Base-by-base conservation (phyloP, 106 monocot species). In the Gastrodia elata region DNA sequence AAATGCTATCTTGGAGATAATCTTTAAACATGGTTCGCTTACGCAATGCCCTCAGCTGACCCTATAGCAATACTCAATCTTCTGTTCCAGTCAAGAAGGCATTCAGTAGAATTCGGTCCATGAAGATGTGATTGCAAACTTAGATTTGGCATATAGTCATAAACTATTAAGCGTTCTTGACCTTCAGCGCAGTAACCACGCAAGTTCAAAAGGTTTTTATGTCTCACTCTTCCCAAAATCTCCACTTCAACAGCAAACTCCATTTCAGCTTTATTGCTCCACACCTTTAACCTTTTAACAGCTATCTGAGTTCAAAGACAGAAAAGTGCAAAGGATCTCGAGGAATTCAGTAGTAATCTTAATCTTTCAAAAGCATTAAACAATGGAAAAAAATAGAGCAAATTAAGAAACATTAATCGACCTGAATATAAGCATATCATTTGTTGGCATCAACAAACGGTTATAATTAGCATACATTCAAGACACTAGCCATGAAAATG, bases 31-130 rank as follows among this genome's bases (percentile, higher is more conserved):
- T 61, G 61, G 36, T 44, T 41, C 8, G 75, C 90, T 84, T 83
- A 90, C 87, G 80, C 68, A 9, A 90, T 76, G 14, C 87, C 90
- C 78, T 90, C 84, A 22, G 90, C 90, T n/a, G 87, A 82, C 38
- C 90, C 90, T 35, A 90, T 71, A 0, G 86, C 84, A 39, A 90
- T 87, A 27, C 61, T 76, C 84, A 90, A 87, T 38, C 90, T 70
- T 68, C 71, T 84, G 22, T 64, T 68, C 90, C 90, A 90, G 52
- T 87, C 73, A 8, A 90, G 86, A 72, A 44, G 77, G 75, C 73
- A 71, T 67, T 90, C 82, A 20, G 71, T 13, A 6, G 90, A 70
- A 72, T 78, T 64, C 10, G 76, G 80, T 11, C 87, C 90, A 55
- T 90, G 84, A 25, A 90, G 87, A 84, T 90, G 87, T 5, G 87